These are phyloP conservation scores for Claviceps fusiformis DNA, from an alignment of 2,329 filamentous ascomycete species.

Conservation along the genomic window DNA sequence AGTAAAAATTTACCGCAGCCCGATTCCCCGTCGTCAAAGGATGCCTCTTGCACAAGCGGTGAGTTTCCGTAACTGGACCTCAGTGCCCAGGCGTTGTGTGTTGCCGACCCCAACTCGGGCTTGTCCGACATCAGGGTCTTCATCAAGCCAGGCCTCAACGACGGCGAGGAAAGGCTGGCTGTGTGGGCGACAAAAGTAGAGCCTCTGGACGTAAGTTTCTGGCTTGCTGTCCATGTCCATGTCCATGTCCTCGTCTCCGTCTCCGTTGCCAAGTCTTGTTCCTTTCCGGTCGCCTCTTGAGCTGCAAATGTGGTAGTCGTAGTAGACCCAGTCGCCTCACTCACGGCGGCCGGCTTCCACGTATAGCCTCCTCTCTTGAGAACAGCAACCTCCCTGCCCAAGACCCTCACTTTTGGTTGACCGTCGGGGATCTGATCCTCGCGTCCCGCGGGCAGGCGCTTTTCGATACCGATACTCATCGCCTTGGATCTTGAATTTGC, in stretches of 20 bases:
- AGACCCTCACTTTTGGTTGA: slow-evolving; percentile 57
- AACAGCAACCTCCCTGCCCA: slow-evolving; percentile 62
- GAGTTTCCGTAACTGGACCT: slow-evolving; percentile 23
- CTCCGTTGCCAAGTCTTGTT: slow-evolving; percentile 4
- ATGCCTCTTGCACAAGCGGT: slow-evolving; percentile 32
- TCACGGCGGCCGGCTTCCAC: slow-evolving; percentile 13
- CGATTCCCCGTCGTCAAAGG: slow-evolving; percentile 48
- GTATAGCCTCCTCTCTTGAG: slow-evolving; percentile 65
- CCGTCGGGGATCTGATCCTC: slow-evolving; percentile 62
- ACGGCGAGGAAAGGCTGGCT: slow-evolving; percentile 21
- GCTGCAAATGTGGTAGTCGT: not conserved
- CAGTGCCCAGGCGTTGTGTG: slow-evolving; percentile 44
- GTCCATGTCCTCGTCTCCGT: slow-evolving; percentile 1
- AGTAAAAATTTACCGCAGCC: slow-evolving; percentile 45
- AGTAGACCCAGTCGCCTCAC: not conserved
- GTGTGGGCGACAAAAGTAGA: slow-evolving; percentile 47
- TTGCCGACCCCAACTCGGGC: slow-evolving; percentile 37
- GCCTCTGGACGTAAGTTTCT: slow-evolving; percentile 34
- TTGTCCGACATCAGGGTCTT: slow-evolving; percentile 34
- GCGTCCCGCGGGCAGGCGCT: slow-evolving; percentile 43
- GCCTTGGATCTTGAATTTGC: slow-evolving; percentile 69
- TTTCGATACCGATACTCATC: slow-evolving; percentile 57
- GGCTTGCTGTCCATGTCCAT: slow-evolving; percentile 36
- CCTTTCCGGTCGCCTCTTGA: not conserved
- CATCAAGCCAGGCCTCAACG: slow-evolving; percentile 29